Conservation (phyloP, 2,329 filamentous ascomycete species). For the Sporothrix euskadiensis region DNA sequence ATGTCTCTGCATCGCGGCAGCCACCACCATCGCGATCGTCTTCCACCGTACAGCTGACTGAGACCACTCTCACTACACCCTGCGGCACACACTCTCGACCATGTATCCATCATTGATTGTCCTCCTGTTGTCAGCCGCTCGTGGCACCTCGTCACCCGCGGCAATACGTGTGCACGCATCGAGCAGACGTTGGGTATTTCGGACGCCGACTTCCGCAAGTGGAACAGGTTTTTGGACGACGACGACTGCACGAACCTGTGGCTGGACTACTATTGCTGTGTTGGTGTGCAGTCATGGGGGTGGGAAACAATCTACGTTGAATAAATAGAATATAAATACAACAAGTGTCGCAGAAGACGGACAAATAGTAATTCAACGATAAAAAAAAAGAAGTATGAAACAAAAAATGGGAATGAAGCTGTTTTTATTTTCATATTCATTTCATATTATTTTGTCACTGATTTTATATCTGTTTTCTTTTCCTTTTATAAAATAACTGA, state of each 20-base stretch:
- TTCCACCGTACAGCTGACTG: no score
- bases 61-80: neutral
- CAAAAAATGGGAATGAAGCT: no score
- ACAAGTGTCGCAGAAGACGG: neutral
- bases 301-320: neutral
- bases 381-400: no score
- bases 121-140: slow-evolving; percentile 26
- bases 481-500: neutral
- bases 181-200: slow-evolving; percentile 25
- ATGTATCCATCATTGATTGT: neutral
- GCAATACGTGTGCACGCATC: slow-evolving; percentile 38
- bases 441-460: neutral
- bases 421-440: neutral
- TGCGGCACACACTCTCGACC: neutral
- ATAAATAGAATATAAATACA: neutral
- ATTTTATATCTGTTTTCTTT: neutral
- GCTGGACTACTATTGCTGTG: slow-evolving; percentile 33
- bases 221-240: slow-evolving; percentile 32
- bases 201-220: slow-evolving; percentile 28
- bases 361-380: no score
- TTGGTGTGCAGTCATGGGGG: slow-evolving; percentile 16
- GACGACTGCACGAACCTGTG: slow-evolving; percentile 33
- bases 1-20: neutral
- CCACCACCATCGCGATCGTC: neutral
- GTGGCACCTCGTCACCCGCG: slow-evolving; percentile 38